Evolutionary conservation across 176 grass and related monocot genomes (phyloP).

Genomic region (Triticum urartu): DNA sequence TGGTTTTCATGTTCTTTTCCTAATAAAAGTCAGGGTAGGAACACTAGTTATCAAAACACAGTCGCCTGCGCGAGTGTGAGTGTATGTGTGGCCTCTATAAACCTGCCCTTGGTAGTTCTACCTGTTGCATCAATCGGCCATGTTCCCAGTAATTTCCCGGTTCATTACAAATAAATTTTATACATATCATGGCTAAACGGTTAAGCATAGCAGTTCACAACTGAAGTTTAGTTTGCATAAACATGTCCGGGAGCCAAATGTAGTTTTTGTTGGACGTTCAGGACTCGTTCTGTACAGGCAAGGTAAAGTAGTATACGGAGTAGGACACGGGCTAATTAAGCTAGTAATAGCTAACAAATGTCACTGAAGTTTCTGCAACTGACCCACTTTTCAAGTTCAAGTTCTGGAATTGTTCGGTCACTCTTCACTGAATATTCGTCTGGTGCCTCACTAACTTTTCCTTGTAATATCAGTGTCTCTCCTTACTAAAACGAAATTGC

Average conservation of each 20-base stretch:
- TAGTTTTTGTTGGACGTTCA: background rate
- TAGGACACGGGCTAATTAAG: background rate
- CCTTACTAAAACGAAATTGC: background rate
- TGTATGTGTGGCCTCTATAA: too few relatives aligned
- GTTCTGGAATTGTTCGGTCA: background rate
- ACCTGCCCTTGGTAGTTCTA: too few relatives aligned
- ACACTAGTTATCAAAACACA: too few relatives aligned
- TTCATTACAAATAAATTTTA: too few relatives aligned
- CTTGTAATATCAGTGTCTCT: background rate
- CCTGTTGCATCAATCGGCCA: background rate
- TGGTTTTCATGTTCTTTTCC: background rate
- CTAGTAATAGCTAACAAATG: background rate
- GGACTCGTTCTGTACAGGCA: background rate
- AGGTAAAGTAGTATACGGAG: background rate
- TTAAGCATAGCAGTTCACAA: background rate
- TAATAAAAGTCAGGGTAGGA: background rate
- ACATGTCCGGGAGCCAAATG: background rate
- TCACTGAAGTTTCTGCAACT: background rate
- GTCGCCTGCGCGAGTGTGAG: too few relatives aligned
- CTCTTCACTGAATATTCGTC: conserved; percentile 21
- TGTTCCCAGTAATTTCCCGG: background rate
- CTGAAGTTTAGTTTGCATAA: background rate
- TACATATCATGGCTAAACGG: too few relatives aligned
- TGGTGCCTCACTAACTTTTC: conserved; percentile 13
- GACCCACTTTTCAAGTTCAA: background rate